These are phyloP conservation scores for Zasmidium cellare DNA, from an alignment of 2,329 filamentous ascomycete genomes.

Conservation along the genomic window DNA sequence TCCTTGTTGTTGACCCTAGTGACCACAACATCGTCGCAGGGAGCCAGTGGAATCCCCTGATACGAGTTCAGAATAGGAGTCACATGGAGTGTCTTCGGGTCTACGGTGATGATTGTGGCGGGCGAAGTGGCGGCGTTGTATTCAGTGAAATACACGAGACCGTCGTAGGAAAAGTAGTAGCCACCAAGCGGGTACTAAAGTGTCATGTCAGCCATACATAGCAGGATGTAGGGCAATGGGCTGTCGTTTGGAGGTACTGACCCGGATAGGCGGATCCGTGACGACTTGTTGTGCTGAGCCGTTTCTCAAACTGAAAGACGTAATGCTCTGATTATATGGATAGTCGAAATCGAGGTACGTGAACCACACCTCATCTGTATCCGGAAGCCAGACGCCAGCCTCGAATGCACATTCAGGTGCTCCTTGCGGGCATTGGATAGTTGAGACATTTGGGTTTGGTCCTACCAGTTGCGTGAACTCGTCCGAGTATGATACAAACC, in stretches of 20 bases:
- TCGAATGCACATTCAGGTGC: constrained; percentile 5
- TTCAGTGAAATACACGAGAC: constrained; percentile 4
- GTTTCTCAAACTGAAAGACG: constrained; percentile 3
- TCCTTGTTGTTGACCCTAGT: background rate
- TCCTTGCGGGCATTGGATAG: background rate
- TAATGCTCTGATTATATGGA: constrained; percentile 6
- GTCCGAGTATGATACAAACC: constrained; percentile 6
- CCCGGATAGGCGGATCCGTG: constrained; percentile 1
- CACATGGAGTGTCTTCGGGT: constrained; percentile 2
- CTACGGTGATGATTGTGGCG: constrained; percentile 2
- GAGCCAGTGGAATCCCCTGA: constrained; percentile 5
- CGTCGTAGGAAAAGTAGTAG: constrained; percentile 4
- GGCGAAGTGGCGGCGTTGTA: constrained; percentile 5
- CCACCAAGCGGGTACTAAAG: background rate
- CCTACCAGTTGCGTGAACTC: constrained; percentile 1
- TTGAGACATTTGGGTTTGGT: background rate
- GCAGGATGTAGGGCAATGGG: too few species aligned
- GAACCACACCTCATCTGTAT: constrained; percentile 6
- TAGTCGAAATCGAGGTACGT: constrained; percentile 6
- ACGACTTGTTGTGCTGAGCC: background rate
- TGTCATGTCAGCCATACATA: too few species aligned
- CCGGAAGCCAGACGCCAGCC: constrained; percentile 11
- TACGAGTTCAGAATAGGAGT: constrained; percentile 2
- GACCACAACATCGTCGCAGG: constrained; percentile 7
- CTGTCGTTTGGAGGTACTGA: too few species aligned